phyloP scores from a whole-genome alignment of 2,329 filamentous ascomycete species.

The Xylaria sp. region DNA sequence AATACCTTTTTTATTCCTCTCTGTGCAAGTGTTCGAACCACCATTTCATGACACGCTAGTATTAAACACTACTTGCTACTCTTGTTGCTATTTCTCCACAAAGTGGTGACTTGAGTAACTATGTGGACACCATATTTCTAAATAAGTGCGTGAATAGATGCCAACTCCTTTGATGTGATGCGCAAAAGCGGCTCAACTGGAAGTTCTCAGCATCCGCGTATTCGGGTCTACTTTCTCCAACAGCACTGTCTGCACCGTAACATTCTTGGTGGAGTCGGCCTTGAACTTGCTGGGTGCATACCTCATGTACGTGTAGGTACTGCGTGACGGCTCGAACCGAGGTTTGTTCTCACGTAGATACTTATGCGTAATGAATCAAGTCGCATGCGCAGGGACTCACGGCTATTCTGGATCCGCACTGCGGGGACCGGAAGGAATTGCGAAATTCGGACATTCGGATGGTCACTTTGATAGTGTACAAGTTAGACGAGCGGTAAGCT shows the following conservation, averaged over 20 bases:
- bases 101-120: not conserved
- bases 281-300: not conserved
- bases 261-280: not conserved
- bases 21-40: not conserved
- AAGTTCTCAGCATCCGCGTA: not conserved
- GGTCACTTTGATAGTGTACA: too few species aligned
- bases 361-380: not conserved
- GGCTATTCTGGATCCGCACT: not conserved
- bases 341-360: not conserved
- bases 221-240: not conserved
- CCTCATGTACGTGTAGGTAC: not conserved
- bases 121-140: not conserved
- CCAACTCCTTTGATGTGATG: too few species aligned
- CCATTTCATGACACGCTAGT: not conserved
- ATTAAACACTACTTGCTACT: not conserved
- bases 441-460: slow-evolving; percentile 27
- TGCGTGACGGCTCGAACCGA: not conserved
- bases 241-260: not conserved
- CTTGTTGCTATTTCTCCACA: not conserved
- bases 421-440: slow-evolving; percentile 20
- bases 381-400: not conserved
- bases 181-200: too few species aligned
- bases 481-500: not conserved
- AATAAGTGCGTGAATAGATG: too few species aligned
- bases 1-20: not conserved